phyloP scores from a whole-genome alignment of 257 asterid genomes.

The Penstemon eatonii region DNA sequence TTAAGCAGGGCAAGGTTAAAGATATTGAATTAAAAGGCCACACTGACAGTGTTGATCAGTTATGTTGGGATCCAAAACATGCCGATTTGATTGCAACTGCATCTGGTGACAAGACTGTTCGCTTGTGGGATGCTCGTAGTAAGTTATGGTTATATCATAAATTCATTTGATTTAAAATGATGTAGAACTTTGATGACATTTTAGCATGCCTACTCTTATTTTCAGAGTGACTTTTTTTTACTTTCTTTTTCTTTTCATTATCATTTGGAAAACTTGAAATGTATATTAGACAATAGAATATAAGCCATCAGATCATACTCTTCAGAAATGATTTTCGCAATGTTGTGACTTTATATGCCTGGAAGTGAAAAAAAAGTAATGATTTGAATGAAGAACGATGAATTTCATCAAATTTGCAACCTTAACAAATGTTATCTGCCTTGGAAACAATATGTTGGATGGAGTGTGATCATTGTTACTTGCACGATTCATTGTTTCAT shows the following conservation, averaged over 20 bases:
- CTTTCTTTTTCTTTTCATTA: not conserved
- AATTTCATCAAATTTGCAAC: not conserved
- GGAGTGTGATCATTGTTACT: slow-evolving; percentile 13
- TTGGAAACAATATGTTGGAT: not conserved
- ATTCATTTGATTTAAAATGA: slow-evolving; percentile 4
- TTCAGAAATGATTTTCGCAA: slow-evolving; percentile 3
- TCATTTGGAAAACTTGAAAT: not conserved
- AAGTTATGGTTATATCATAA: slow-evolving; percentile 35
- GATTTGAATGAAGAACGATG: not conserved
- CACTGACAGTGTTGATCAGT: slow-evolving; percentile 95
- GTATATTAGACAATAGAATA: not conserved
- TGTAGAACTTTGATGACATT: slow-evolving; percentile 1
- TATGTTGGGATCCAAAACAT: slow-evolving; percentile 99
- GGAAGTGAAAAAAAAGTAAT: not conserved
- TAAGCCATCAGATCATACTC: not conserved
- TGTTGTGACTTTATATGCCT: slow-evolving; percentile 13
- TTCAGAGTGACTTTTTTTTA: not conserved
- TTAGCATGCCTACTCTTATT: not conserved
- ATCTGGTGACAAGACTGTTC: slow-evolving; percentile 96
- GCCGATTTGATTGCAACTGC: slow-evolving; percentile 97
- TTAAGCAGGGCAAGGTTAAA: slow-evolving; percentile 76
- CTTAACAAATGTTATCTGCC: not conserved
- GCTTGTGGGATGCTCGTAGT: slow-evolving; percentile 99
- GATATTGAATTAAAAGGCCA: slow-evolving; percentile 95
- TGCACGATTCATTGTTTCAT: slow-evolving; percentile 8